Conservation (phyloP, 1,139 yeast genomes). For the Waltiozyma sp. region DNA sequence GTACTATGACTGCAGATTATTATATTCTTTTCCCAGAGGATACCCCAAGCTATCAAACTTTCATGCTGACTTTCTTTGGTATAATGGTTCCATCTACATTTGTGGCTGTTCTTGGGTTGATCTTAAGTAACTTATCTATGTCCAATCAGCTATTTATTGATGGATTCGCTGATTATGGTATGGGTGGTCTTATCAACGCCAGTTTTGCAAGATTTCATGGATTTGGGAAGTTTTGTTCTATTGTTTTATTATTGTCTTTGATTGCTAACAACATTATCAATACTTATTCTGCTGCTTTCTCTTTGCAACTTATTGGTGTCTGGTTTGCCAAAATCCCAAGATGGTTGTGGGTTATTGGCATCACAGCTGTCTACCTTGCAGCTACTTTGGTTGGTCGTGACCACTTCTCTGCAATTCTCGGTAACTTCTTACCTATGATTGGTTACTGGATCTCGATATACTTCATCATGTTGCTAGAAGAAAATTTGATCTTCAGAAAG, state of each 20-base stretch:
- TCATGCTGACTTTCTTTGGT: conserved; percentile 54
- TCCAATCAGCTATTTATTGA: conserved; percentile 48
- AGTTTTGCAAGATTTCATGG: conserved; percentile 72
- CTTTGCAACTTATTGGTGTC: conserved; percentile 60
- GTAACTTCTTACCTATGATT: conserved; percentile 89
- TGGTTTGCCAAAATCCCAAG: conserved; percentile 60
- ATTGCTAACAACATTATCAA: conserved; percentile 75
- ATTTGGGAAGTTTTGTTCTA: conserved; percentile 66
- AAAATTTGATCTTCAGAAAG: conserved; percentile 60
- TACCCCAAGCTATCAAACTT: conserved; percentile 47
- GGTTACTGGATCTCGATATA: conserved; percentile 92
- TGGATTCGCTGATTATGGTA: conserved; percentile 49
- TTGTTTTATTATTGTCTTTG: conserved; percentile 59
- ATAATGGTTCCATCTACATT: conserved; percentile 64
- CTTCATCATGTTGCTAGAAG: conserved; percentile 60
- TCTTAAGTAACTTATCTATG: conserved; percentile 62
- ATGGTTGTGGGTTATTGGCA: conserved; percentile 62
- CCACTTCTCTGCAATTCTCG: conserved; percentile 62
- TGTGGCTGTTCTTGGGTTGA: conserved; percentile 64
- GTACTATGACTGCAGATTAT: conserved; percentile 78
- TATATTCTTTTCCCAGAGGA: conserved; percentile 73
- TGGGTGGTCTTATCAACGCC: conserved; percentile 66
- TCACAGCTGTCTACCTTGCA: conserved; percentile 56
- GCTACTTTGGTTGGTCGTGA: conserved; percentile 70
- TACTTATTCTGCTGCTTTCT: conserved; percentile 76